Conservation (phyloP, 257 asterid genomes). For the Solanum paucissectum region DNA sequence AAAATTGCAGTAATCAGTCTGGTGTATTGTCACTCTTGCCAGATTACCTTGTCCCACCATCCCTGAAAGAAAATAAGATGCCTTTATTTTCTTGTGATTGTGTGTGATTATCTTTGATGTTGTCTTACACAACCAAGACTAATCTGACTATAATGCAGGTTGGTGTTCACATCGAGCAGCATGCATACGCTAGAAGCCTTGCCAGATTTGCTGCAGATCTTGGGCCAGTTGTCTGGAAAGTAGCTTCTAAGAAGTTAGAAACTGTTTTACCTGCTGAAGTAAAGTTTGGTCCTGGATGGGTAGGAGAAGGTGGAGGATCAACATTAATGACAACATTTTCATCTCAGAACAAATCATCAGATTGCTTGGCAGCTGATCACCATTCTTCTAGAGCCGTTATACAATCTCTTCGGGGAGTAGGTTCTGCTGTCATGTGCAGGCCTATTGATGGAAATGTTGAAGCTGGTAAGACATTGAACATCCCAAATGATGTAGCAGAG, state of each 20-base stretch:
- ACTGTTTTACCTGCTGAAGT: constrained; percentile 48
- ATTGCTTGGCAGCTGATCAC: constrained; percentile 16
- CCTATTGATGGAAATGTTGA: constrained; percentile 20
- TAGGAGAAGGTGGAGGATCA: constrained; percentile 43
- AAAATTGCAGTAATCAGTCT: neutral
- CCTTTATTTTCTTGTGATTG: neutral
- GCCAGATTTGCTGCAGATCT: constrained; percentile 76
- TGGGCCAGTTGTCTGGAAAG: constrained; percentile 80
- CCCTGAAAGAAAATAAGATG: neutral
- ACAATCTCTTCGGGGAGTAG: constrained; percentile 20
- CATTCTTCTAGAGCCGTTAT: constrained; percentile 23
- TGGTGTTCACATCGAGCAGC: constrained; percentile 61
- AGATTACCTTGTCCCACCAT: neutral
- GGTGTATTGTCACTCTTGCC: neutral
- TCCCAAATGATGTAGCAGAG: constrained; percentile 30
- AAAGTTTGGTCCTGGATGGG: constrained; percentile 92
- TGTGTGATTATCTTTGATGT: neutral
- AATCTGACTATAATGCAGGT: constrained; percentile 38
- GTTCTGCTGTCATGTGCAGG: neutral
- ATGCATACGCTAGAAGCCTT: constrained; percentile 73
- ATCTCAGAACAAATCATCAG: constrained; percentile 27
- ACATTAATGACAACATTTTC: constrained; percentile 16
- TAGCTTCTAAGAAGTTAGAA: constrained; percentile 62
- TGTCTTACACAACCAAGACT: neutral
- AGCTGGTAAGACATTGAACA: constrained; percentile 45